Percentiles rank a stretch among this genome's conserved stretches.
Conservation (phyloP, 352 stramenopile species). For the Phytophthora quininea region DNA sequence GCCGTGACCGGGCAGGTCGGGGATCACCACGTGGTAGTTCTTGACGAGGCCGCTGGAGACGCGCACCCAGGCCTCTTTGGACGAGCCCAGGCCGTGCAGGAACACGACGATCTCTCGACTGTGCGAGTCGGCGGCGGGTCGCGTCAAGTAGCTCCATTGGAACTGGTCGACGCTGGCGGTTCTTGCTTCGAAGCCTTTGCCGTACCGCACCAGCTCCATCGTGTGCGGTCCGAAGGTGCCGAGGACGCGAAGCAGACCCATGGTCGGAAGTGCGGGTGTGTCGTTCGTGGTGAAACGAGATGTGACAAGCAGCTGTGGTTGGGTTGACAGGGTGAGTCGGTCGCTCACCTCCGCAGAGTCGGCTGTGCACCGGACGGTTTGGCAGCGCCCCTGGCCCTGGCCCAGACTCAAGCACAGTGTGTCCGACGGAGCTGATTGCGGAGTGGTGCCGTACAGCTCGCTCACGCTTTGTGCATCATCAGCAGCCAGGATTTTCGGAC, state of each 20-base stretch:
- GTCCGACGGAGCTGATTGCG: conserved; percentile 20
- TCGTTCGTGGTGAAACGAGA: conserved; percentile 27
- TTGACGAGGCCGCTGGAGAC: conserved; percentile 47
- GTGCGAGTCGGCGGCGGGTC: conserved; percentile 23
- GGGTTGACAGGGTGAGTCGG: conserved; percentile 24
- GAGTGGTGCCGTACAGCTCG: conserved; percentile 19
- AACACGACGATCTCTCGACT: conserved; percentile 61
- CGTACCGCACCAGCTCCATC: conserved; percentile 51
- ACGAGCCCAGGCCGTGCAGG: conserved; percentile 66
- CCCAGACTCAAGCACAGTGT: conserved; percentile 5
- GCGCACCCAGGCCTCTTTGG: conserved; percentile 69
- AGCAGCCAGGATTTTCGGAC: conserved; percentile 25
- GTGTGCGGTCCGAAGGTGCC: conserved; percentile 20
- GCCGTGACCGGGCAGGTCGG: conserved; percentile 68
- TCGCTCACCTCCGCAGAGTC: background rate
- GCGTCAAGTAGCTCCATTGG: conserved; percentile 71
- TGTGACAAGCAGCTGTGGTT: conserved; percentile 20
- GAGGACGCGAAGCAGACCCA: conserved; percentile 28
- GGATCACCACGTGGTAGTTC: conserved; percentile 60
- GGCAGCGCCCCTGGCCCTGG: background rate
- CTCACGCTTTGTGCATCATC: conserved; percentile 28
- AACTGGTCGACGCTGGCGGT: conserved; percentile 52
- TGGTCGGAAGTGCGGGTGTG: background rate
- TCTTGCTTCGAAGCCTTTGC: conserved; percentile 45
- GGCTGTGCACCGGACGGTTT: conserved; percentile 13